phyloP scores from a whole-genome alignment of 768 basidiomycete species.

The Galerina marginata region DNA sequence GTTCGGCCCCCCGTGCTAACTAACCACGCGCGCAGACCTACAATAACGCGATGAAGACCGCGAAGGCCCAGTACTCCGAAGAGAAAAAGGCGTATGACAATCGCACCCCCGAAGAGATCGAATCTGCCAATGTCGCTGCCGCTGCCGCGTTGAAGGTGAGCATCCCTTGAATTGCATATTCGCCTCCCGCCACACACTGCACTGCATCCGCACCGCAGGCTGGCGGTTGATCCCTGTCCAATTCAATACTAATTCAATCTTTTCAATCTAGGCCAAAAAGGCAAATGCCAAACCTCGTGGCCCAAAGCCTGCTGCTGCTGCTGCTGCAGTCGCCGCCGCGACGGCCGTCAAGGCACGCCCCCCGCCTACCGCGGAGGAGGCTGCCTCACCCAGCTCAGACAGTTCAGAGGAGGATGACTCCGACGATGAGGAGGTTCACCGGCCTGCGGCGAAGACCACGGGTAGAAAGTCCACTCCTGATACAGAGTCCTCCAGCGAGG shows the following conservation, averaged over 20 bases:
- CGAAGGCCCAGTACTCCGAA: constrained; percentile 68
- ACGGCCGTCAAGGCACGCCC: constrained; percentile 28
- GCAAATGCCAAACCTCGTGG: constrained; percentile 32
- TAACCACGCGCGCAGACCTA: constrained; percentile 50
- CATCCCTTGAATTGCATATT: constrained; percentile 1
- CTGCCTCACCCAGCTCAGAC: constrained; percentile 32
- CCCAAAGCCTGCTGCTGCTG: constrained; percentile 24
- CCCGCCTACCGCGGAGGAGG: constrained; percentile 31
- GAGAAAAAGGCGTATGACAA: constrained; percentile 72
- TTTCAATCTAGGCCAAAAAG: constrained; percentile 37
- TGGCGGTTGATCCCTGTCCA: constrained; percentile 1
- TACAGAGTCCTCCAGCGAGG: constrained; percentile 34
- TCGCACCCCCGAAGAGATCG: constrained; percentile 51
- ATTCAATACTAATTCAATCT: constrained; percentile 6
- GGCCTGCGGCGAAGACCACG: constrained; percentile 23
- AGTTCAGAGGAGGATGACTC: constrained; percentile 40
- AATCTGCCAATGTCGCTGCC: constrained; percentile 49
- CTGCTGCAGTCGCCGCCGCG: constrained; percentile 4
- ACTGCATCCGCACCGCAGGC: constrained; percentile 3
- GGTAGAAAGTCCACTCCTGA: constrained; percentile 21
- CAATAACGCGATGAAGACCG: constrained; percentile 52
- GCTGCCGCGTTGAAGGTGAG: constrained; percentile 47
- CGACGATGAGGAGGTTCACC: constrained; percentile 37
- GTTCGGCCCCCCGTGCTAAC: constrained; percentile 2
- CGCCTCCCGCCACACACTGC: not conserved